Evolutionary conservation across 805 yeast species (phyloP).

Genomic region (Wickerhamomyces subpelliculosus): DNA sequence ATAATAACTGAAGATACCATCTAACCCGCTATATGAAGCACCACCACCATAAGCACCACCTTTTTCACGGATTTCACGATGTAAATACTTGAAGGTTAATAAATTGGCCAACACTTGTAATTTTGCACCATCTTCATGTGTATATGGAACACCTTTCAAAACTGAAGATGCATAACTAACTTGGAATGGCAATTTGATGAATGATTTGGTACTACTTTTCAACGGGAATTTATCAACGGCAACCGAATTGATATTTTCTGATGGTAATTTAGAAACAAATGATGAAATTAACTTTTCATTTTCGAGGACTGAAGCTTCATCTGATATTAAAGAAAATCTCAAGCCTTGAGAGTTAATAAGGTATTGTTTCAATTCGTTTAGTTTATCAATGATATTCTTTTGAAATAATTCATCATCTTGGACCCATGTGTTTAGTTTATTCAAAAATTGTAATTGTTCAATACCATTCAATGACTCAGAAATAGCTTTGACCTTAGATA

Average conservation of each 20-base stretch:
- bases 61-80: conserved; percentile 85
- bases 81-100: conserved; percentile 75
- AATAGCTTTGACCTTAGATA: conserved; percentile 54
- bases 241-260: background rate
- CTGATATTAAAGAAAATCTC: conserved; percentile 54
- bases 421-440: conserved; percentile 42
- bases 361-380: conserved; percentile 42
- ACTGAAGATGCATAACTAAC: conserved; percentile 77
- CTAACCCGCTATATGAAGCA: conserved; percentile 70
- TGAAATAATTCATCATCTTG: conserved; percentile 46
- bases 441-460: conserved; percentile 65
- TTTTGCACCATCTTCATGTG: conserved; percentile 72
- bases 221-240: conserved; percentile 12
- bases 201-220: conserved; percentile 28
- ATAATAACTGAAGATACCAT: conserved; percentile 74
- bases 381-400: conserved; percentile 55
- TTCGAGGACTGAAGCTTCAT: conserved; percentile 27
- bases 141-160: conserved; percentile 57
- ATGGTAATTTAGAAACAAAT: conserved; percentile 24
- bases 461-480: conserved; percentile 68
- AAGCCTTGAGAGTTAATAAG: conserved; percentile 37
- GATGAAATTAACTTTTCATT: conserved; percentile 24
- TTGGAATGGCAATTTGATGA: conserved; percentile 76
- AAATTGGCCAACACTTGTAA: conserved; percentile 77
- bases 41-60: conserved; percentile 99